Percentiles rank a stretch among this genome's conserved stretches.
These are phyloP conservation scores for Wickerhamomyces xylosicus DNA, from an alignment of 805 yeast genomes.

Conservation along the genomic window DNA sequence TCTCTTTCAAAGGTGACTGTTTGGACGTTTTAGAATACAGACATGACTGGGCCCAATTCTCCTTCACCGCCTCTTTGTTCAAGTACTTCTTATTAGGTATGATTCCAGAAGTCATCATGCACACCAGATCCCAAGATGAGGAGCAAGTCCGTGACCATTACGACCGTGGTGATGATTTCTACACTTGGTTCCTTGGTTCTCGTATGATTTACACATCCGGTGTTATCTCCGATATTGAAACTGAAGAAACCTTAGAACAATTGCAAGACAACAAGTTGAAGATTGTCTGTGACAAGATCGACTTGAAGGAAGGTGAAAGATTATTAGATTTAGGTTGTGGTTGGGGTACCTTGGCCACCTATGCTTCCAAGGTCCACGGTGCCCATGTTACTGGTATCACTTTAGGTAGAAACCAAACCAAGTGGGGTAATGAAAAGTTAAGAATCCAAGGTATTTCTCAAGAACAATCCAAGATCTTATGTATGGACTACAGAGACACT, in stretches of 20 bases:
- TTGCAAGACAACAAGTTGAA: conserved; percentile 86
- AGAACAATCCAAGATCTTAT: conserved; percentile 67
- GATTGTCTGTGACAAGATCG: conserved; percentile 80
- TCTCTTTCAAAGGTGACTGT: conserved; percentile 79
- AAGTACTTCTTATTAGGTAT: conserved; percentile 74
- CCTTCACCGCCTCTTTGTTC: conserved; percentile 69
- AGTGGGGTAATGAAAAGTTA: conserved; percentile 73
- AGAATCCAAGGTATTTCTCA: conserved; percentile 54
- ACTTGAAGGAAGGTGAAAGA: conserved; percentile 58
- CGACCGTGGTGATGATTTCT: conserved; percentile 94
- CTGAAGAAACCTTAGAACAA: conserved; percentile 66
- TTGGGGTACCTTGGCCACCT: conserved; percentile 90
- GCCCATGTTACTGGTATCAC: conserved; percentile 87
- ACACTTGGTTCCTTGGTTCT: conserved; percentile 89
- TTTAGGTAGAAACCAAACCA: conserved; percentile 82
- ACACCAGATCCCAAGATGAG: conserved; percentile 89
- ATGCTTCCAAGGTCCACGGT: conserved; percentile 72
- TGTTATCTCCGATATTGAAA: conserved; percentile 57
- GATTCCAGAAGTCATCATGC: conserved; percentile 90
- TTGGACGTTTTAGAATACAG: conserved; percentile 77
- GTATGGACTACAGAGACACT: conserved; percentile 85
- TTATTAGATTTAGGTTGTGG: conserved; percentile 89
- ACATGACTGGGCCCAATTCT: conserved; percentile 84
- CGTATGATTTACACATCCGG: conserved; percentile 93
- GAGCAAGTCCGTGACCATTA: conserved; percentile 94